phyloP scores from a whole-genome alignment of 2,329 filamentous ascomycete species.

The Tolypocladium paradoxum region DNA sequence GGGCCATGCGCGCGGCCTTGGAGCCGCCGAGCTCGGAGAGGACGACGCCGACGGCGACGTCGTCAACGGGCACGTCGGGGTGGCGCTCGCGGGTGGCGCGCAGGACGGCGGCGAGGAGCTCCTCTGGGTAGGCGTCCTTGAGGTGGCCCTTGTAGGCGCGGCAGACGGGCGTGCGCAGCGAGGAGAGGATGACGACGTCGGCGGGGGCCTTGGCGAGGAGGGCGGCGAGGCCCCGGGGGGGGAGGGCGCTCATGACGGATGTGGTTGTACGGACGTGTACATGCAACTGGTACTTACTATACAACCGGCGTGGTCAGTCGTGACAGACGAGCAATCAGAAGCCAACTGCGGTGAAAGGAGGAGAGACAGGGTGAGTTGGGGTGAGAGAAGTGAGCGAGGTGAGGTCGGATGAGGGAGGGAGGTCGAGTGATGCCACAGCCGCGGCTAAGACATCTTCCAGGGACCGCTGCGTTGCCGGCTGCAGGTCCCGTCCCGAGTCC shows the following conservation, averaged over 20 bases:
- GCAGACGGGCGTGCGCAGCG: constrained; percentile 80
- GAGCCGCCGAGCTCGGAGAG: constrained; percentile 82
- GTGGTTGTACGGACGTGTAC: too few species aligned
- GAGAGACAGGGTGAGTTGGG: background rate
- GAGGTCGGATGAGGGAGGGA: background rate
- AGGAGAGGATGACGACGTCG: constrained; percentile 81
- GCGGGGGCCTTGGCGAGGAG: constrained; percentile 69
- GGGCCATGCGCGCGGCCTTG: constrained; percentile 85
- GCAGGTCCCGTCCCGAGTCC: background rate
- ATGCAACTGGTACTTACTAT: too few species aligned
- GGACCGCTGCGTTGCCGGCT: background rate
- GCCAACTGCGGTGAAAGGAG: background rate
- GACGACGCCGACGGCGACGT: constrained; percentile 80
- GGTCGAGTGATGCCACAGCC: background rate
- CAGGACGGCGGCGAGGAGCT: constrained; percentile 63
- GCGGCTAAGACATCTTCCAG: background rate
- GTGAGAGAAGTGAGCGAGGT: too few species aligned
- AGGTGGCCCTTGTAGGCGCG: constrained; percentile 74
- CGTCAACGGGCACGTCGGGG: constrained; percentile 54
- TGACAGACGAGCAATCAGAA: background rate
- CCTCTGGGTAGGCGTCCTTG: constrained; percentile 83
- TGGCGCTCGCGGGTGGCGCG: constrained; percentile 43
- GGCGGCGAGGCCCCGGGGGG: constrained; percentile 50
- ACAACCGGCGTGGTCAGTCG: background rate
- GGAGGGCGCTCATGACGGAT: background rate